Evolutionary conservation across 2,329 filamentous ascomycete species (phyloP).

Genomic region (Canariomyces notabilis): DNA sequence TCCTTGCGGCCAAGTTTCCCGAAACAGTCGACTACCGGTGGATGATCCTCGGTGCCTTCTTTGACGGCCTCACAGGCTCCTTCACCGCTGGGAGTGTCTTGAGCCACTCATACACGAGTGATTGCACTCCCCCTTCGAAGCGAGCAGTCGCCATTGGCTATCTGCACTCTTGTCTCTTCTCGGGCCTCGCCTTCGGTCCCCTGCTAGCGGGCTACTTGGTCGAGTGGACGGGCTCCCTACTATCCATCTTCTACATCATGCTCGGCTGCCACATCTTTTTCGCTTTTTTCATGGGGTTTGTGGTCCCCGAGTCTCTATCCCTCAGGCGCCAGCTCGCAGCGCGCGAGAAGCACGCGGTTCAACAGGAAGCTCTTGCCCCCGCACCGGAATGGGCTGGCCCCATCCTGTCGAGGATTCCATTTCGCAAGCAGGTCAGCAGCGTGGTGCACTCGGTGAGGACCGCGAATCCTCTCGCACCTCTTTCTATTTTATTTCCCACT

Average conservation of each 20-base stretch:
- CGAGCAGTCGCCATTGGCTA: conserved; percentile 83
- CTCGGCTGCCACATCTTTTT: conserved; percentile 69
- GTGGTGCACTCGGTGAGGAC: conserved; percentile 36
- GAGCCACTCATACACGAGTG: conserved; percentile 80
- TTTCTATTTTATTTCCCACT: conserved; percentile 71
- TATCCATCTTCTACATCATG: conserved; percentile 81
- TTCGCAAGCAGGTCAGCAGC: conserved; percentile 22
- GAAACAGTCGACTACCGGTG: conserved; percentile 69
- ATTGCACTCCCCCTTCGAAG: conserved; percentile 76
- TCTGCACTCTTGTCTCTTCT: conserved; percentile 83
- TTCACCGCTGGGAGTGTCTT: conserved; percentile 77
- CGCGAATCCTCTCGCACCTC: conserved; percentile 67
- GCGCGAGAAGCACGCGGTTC: conserved; percentile 57
- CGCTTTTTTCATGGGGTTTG: conserved; percentile 62
- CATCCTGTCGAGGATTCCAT: conserved; percentile 12
- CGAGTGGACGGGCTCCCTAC: conserved; percentile 64
- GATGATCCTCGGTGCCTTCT: conserved; percentile 68
- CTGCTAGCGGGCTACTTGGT: conserved; percentile 76
- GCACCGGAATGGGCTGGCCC: conserved; percentile 20
- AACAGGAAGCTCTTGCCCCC: conserved; percentile 38
- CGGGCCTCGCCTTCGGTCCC: conserved; percentile 83
- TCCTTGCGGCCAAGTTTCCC: conserved; percentile 71
- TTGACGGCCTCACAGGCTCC: conserved; percentile 82
- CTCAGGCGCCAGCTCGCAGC: conserved; percentile 65
- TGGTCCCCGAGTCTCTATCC: conserved; percentile 81